Base-by-base conservation (phyloP, 805 yeast species). In the Kuraishia cidri region DNA sequence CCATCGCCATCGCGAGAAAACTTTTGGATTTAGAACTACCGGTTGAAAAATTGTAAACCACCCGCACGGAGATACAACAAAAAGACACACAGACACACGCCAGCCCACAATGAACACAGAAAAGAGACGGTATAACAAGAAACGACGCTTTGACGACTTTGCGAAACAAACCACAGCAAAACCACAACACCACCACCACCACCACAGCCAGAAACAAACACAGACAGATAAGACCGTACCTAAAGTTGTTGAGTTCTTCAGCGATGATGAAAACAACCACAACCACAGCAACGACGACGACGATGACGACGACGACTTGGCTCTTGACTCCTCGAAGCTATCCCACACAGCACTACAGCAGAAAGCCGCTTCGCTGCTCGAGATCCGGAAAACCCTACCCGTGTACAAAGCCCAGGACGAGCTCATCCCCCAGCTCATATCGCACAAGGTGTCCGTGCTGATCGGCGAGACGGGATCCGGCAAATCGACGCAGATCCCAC, bases 391-490 rank as follows among this genome's bases (percentile, higher is more conserved):
- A 42, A 60, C 67, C 0, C 64, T 88, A 28, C 97, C 97, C 0
- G 84, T 88, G 18, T 86, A 67, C 54, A 75, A 71, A 42, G 84
- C 83, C 39, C 74, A 74, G 44, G 76, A 72, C 28, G 68, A 73
- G 33, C 69, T 90, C 12, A 50, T 82, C 38, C 58, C 66, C 7
- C 71, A 75, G 39, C 48, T 90, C 2, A 36, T 57, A 3, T 38
- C 58, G 8, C 71, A 79, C 45, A 77, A 70, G 40, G 94, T 87
- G 4, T 75, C 88, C 0, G 75, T 90, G 2, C 65, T 90, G 13
- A 82, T 92, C 50, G 97, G 97, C 57, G 97, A 90, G 51, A 90
- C 98, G 0, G 98, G 98, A 57, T 85, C 95, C 6, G 97, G 97
- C 64, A 90, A 90, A 52, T 88, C 97, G 3, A 90, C 98, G 0